Base-by-base conservation (phyloP, 1,284 basidiomycete genomes). In the Moesziomyces aphidis region DNA sequence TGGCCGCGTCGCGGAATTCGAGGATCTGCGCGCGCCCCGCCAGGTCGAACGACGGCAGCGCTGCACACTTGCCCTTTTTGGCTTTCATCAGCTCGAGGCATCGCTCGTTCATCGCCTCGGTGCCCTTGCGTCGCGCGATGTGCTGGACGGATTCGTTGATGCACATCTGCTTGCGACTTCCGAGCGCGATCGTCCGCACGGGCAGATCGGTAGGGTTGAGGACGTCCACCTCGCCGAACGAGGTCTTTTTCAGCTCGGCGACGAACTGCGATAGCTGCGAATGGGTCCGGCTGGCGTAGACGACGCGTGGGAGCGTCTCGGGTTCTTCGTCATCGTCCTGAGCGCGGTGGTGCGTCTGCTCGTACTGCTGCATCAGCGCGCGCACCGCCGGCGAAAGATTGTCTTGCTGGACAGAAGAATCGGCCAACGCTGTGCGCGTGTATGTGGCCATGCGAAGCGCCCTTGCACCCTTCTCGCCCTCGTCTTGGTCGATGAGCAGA, bases 211-310 rank as follows among this genome's bases (percentile, higher is more conserved):
- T 26, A 75, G 78, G 52, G 49, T 69, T 46, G 5, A 63, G 15
- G 5, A 63, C 49, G 36, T 69, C 61, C 24, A 53, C 23, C 85
- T 86, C 31, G 61, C 81, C 52, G 82, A 89, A 87, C 10, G 87
- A 88, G 4, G 93, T 90, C 80, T 91, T 93, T 43, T 88, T 88
- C 9, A 98, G 87, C 85, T 99, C 97, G 5, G 91, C 90, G 13
- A 96, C 88, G 15, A 98, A 89, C 83, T 99, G 96, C 1, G 93
- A 89, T 3, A 99, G 89, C 82, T 99, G 96, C 3, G 93, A 94
- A 85, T 99, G 96, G 0, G 96, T 99, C 31, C 97, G 89, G 0
- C 95, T 97, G 0, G 94, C 92, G 83, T 95, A 97, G 83, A 91
- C 95, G 59, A 99, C 91, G 31, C 83, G 75, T 22, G 82, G 83